These are phyloP conservation scores for Clarireedia sp. DNA, from an alignment of 2,329 filamentous ascomycete genomes.

Conservation along the genomic window DNA sequence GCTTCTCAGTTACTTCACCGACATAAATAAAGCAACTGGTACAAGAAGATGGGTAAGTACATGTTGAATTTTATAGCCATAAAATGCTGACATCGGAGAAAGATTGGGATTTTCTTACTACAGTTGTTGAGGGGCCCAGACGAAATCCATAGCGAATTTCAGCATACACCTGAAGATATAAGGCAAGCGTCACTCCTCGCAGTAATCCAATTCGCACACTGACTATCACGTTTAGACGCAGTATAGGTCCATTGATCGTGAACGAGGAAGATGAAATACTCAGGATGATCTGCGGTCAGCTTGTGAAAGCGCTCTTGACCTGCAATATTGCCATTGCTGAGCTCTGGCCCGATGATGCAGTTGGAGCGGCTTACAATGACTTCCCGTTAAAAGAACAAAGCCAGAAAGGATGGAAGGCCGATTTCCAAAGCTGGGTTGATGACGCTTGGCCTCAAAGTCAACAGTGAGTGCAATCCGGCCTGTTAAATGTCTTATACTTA, in stretches of 20 bases:
- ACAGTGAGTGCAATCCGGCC: not conserved
- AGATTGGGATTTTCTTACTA: constrained; percentile 25
- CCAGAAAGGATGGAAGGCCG: constrained; percentile 17
- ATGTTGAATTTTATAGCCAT: not conserved
- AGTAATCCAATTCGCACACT: not conserved
- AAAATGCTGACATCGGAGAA: not conserved
- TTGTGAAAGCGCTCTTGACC: constrained; percentile 17
- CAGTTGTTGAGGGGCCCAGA: constrained; percentile 19
- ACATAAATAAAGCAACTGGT: constrained; percentile 8
- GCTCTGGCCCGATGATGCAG: constrained; percentile 19
- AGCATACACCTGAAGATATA: constrained; percentile 16
- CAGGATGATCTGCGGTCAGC: constrained; percentile 19
- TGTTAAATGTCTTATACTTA: not conserved
- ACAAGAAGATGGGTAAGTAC: constrained; percentile 25
- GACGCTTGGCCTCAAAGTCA: not conserved
- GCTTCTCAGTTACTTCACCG: constrained; percentile 17
- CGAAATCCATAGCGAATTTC: constrained; percentile 13
- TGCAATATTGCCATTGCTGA: constrained; percentile 9
- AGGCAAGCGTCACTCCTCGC: constrained; percentile 15
- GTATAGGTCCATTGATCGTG: constrained; percentile 18
- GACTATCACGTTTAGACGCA: constrained; percentile 10
- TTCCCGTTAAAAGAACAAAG: constrained; percentile 20
- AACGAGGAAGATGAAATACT: constrained; percentile 23
- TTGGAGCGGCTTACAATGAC: constrained; percentile 9
- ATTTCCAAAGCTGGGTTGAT: constrained; percentile 22